Conservation (phyloP, 768 basidiomycete genomes). For the Hygrophoropsis aurantiaca region DNA sequence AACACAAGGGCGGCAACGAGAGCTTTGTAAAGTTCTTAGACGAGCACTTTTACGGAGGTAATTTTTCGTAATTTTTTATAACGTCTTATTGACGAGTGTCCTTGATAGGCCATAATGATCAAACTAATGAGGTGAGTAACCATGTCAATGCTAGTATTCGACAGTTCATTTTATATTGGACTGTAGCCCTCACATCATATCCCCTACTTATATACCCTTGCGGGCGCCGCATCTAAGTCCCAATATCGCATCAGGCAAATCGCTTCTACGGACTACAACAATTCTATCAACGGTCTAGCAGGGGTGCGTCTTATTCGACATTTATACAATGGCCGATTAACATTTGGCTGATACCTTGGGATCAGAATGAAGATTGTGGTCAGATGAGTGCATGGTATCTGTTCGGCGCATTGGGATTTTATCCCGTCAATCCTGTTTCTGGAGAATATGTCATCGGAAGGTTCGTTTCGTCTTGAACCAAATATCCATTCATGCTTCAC, state of each 20-base stretch:
- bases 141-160: background rate
- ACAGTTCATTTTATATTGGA: background rate
- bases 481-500: background rate
- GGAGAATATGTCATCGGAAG: slow-evolving; percentile 75
- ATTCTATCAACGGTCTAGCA: slow-evolving; percentile 66
- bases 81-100: background rate
- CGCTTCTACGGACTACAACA: slow-evolving; percentile 62
- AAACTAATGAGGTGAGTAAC: slow-evolving; percentile 68
- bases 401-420: slow-evolving; percentile 81
- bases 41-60: slow-evolving; percentile 49
- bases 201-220: slow-evolving; percentile 77
- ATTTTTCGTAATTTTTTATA: slow-evolving; percentile 13
- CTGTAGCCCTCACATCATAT: slow-evolving; percentile 81
- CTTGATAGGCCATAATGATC: slow-evolving; percentile 78
- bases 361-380: slow-evolving; percentile 84
- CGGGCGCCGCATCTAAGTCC: slow-evolving; percentile 67
- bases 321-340: background rate
- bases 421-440: slow-evolving; percentile 80
- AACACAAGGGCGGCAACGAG: slow-evolving; percentile 61
- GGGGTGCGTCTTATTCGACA: slow-evolving; percentile 46
- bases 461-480: slow-evolving; percentile 35
- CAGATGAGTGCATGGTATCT: slow-evolving; percentile 92
- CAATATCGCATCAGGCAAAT: slow-evolving; percentile 73
- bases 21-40: slow-evolving; percentile 69
- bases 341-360: background rate